Conservation (phyloP, 352 stramenopile genomes). For the Globisporangium irregulare region DNA sequence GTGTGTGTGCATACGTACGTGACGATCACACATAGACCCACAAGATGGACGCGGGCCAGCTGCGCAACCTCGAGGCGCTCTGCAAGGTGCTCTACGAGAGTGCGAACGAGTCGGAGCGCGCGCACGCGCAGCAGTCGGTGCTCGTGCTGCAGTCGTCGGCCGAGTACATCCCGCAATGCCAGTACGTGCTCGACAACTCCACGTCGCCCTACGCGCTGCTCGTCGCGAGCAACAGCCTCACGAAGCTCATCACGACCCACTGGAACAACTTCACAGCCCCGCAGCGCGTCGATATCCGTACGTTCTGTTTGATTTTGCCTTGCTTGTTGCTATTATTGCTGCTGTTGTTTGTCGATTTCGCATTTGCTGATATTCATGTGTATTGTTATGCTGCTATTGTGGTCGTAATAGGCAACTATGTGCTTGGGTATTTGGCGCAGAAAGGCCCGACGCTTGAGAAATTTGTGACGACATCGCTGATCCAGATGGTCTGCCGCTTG, state of each 20-base stretch:
- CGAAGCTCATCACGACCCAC: constrained; percentile 96
- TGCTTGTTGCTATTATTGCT: neutral
- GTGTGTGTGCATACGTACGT: neutral
- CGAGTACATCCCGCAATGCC: constrained; percentile 98
- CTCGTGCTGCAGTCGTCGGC: constrained; percentile 88
- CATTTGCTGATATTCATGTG: neutral
- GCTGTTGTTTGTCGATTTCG: constrained; percentile 6
- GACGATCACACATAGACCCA: neutral
- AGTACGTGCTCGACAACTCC: constrained; percentile 98
- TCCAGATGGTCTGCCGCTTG: constrained; percentile 97
- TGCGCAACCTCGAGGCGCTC: constrained; percentile 76
- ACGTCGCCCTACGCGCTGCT: constrained; percentile 94
- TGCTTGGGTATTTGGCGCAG: constrained; percentile 95
- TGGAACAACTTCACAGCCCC: constrained; percentile 92
- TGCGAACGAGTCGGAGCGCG: constrained; percentile 64
- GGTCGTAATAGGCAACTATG: constrained; percentile 90
- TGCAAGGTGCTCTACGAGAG: constrained; percentile 81
- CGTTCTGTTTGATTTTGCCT: constrained; percentile 12
- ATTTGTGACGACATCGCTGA: constrained; percentile 94
- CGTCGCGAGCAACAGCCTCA: constrained; percentile 95
- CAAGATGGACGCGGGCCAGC: constrained; percentile 72
- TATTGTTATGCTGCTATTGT: neutral
- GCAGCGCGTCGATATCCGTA: constrained; percentile 92
- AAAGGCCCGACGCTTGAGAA: constrained; percentile 93
- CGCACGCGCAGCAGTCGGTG: constrained; percentile 79